These are phyloP conservation scores for Cordyceps fumosorosea DNA, from an alignment of 2,329 filamentous ascomycete species.

Conservation along the genomic window DNA sequence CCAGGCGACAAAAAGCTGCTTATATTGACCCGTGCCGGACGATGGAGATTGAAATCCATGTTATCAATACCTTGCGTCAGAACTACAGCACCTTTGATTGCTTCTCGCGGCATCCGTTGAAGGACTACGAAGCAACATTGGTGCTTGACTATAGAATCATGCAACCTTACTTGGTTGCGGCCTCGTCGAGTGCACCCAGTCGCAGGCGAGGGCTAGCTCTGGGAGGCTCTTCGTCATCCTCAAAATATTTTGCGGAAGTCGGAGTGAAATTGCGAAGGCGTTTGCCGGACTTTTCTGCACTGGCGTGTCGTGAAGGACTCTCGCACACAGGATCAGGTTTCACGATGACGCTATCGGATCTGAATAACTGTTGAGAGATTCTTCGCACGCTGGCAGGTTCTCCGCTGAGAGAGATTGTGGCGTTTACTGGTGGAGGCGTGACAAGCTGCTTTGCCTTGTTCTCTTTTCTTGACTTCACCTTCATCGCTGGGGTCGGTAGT, in stretches of 20 bases:
- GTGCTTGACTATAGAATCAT: not conserved
- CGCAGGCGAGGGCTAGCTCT: conserved; percentile 22
- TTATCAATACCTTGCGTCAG: not conserved
- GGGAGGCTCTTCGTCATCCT: conserved; percentile 41
- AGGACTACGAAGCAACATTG: not conserved
- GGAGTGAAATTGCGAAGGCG: conserved; percentile 41
- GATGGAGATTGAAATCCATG: not conserved
- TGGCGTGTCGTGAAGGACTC: conserved; percentile 16
- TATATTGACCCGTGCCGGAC: not conserved
- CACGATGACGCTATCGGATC: conserved; percentile 20
- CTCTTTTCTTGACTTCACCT: conserved; percentile 41
- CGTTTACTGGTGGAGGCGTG: conserved; percentile 11
- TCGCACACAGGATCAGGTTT: conserved; percentile 15
- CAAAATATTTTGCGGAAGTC: conserved; percentile 37
- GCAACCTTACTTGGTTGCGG: not conserved
- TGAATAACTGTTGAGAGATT: conserved; percentile 33
- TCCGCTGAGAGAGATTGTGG: conserved; percentile 11
- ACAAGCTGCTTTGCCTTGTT: conserved; percentile 16
- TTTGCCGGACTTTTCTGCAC: conserved; percentile 34
- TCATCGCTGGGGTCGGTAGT: conserved; percentile 25
- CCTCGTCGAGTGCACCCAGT: conserved; percentile 17
- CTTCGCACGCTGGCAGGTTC: conserved; percentile 32
- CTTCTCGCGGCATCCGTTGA: not conserved
- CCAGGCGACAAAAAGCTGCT: not conserved
- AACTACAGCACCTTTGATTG: not conserved